Conservation (phyloP, 768 basidiomycete genomes). For the Xerocomus spinulosus region DNA sequence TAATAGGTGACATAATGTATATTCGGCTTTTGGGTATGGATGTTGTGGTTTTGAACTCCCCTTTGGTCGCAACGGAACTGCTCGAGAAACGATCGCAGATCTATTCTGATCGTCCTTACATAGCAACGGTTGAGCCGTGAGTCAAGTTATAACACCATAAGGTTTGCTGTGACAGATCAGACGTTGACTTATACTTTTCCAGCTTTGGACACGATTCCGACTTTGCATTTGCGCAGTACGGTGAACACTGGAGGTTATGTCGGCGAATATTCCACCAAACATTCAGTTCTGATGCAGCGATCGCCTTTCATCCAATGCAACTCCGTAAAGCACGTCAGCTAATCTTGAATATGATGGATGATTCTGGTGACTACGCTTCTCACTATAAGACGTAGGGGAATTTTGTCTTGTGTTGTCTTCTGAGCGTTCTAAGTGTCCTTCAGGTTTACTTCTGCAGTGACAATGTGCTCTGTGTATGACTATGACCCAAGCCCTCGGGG, state of each 20-base stretch:
- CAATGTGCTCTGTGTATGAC: slow-evolving; percentile 15
- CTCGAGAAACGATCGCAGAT: slow-evolving; percentile 43
- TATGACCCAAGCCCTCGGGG: slow-evolving; percentile 15
- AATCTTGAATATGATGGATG: slow-evolving; percentile 3
- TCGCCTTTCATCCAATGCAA: slow-evolving; percentile 7
- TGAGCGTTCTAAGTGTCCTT: neutral
- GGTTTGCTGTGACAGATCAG: neutral
- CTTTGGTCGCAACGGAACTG: slow-evolving; percentile 39
- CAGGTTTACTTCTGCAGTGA: slow-evolving; percentile 33
- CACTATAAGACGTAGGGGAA: slow-evolving; percentile 11
- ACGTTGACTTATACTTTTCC: neutral
- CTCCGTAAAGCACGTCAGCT: slow-evolving; percentile 7
- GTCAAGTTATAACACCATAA: neutral
- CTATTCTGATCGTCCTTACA: slow-evolving; percentile 48
- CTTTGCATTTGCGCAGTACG: slow-evolving; percentile 11
- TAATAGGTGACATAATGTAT: slow-evolving; percentile 43
- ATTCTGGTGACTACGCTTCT: neutral
- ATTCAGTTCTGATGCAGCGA: slow-evolving; percentile 1
- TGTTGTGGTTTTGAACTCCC: slow-evolving; percentile 44
- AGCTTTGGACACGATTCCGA: slow-evolving; percentile 17
- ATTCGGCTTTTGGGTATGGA: slow-evolving; percentile 44
- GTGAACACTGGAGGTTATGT: slow-evolving; percentile 9
- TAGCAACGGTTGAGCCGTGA: slow-evolving; percentile 17
- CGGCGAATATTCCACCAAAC: slow-evolving; percentile 17
- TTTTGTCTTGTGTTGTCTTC: neutral